Base-by-base conservation (phyloP, 441 rosid species). In the Jatropha multifida region DNA sequence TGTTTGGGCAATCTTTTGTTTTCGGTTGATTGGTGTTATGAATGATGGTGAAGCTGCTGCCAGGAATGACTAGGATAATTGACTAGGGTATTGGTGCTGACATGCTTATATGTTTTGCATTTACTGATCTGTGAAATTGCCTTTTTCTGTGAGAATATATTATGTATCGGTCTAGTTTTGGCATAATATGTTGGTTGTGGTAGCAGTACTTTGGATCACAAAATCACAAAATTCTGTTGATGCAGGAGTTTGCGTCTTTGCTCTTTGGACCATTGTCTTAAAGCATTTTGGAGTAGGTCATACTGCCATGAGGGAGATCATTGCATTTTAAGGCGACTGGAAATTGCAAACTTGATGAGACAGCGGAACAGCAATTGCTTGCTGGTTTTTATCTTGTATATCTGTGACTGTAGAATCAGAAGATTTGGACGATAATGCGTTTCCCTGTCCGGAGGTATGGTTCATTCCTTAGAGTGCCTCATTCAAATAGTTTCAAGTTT, bases 401-500 rank as follows among this genome's bases (percentile, higher is more conserved):
- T 68, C 66, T 54, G 48, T 55, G 63, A 69, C 62, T 63, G 23
- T 63, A 76, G 74, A 76, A 44, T 80, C 67, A 44, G 77, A 72
- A 58, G 75, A 80, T 44, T 79, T 78, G 60, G 56, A 63, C 46
- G 54, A 80, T 65, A 67, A 85, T 87, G 90, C 79, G 77, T 77
- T 23, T 55, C 41, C 71, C 83, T 7, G 26, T 71, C 5, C 77
- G 87, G 27, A 87, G 88, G 92, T 88, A 77, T 69, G 27, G 27
- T 38, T 44, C 27, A 44, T 65, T 67, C 64, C 48, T 69, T 17
- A 54, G 60, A 71, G 62, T 65, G 4, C 37, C 52, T 20, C 23
- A 6, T 40, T 71, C 71, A 37, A 41, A 7, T 37, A 69, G 18
- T 26, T 38, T 12, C 20, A 18, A 4, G 1, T 41, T 52, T 72